Evolutionary conservation across 78 protist species (phyloP), one percentile per base, ranked within the genome.

Genomic region (Dictyostelium capitatum): DNA sequence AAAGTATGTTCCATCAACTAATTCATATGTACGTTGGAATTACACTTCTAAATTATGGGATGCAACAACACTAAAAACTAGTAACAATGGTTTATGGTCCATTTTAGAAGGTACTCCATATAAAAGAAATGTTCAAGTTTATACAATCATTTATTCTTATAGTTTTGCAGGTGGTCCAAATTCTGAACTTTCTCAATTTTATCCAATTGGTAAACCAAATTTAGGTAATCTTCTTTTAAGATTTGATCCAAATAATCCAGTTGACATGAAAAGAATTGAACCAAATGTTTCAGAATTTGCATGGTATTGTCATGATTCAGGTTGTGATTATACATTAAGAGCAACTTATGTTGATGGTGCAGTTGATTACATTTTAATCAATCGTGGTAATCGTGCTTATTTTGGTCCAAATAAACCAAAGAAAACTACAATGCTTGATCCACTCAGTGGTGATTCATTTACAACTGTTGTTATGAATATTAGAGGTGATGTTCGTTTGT

Each of bases 291-390:
- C n/a, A 9, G 93, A 84, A 0, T 23, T 48, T 37, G 43, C 65
- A 2, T 64, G 84, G 84, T 87, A 57, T 62, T 87, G 93, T 56
- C 12, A 50, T 10, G n/a, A 7, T 2, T 37, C 59, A 50, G 93
- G 84, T 12, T 87, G 93, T 30, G 93, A 77, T 62, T 87, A 47
- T 51, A 87, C 93, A 0, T 1, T 77, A 12, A 70, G 80, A 30
- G 79, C 51, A 3, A 64, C 78, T 37, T 87, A 77, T 50, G 17
- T 8, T 12, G 93, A 87, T 64, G 83, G 79, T 14, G 17, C 83
- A 4, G 30, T 25, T 7, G 47, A 46, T 19, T 65, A 74, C 50
- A 67, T 67, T 30, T 37, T 67, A 1, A 12, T 67, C 3, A 20
- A 25, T 28, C 75, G 30, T 30, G 75, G 75, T 32, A 67, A 25